Evolutionary conservation across 495 filamentous ascomycete species (phyloP).

Genomic region (Penicillium parvum): DNA sequence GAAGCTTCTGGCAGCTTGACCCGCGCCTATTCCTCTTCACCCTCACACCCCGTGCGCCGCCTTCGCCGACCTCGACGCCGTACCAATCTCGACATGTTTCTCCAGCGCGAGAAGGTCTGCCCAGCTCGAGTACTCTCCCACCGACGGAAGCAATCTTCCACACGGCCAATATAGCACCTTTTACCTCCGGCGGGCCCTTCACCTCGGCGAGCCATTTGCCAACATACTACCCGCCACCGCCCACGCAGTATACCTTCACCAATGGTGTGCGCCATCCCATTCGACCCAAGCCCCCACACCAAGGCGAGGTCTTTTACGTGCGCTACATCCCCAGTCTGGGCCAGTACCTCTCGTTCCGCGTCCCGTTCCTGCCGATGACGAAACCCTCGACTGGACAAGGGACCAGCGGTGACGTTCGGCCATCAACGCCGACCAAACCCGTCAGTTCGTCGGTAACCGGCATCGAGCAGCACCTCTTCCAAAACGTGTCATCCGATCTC

Average conservation of each 20-base stretch:
- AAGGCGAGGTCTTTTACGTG: slow-evolving; percentile 85
- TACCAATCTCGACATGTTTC: slow-evolving; percentile 55
- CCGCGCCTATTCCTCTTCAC: slow-evolving; percentile 84
- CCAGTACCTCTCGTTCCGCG: slow-evolving; percentile 85
- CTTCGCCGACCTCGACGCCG: slow-evolving; percentile 51
- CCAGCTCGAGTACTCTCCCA: slow-evolving; percentile 7
- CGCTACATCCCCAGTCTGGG: slow-evolving; percentile 77
- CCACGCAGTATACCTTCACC: slow-evolving; percentile 75
- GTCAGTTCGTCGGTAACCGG: slow-evolving; percentile 26
- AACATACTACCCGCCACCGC: slow-evolving; percentile 83
- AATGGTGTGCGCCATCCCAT: slow-evolving; percentile 79
- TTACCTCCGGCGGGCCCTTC: slow-evolving; percentile 66
- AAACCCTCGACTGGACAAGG: not conserved
- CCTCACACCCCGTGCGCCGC: slow-evolving; percentile 53
- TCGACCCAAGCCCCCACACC: slow-evolving; percentile 80
- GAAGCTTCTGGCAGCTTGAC: slow-evolving; percentile 89
- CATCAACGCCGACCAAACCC: slow-evolving; percentile 19
- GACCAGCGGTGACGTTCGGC: slow-evolving; percentile 4
- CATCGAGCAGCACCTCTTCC: slow-evolving; percentile 26
- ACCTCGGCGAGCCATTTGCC: slow-evolving; percentile 74
- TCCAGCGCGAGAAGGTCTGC: slow-evolving; percentile 48
- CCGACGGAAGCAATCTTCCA: slow-evolving; percentile 24
- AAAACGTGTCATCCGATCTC: slow-evolving; percentile 51
- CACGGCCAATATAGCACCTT: slow-evolving; percentile 51
- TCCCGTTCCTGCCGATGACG: slow-evolving; percentile 49